These are phyloP conservation scores for Thielaviopsis euricoi DNA, from an alignment of 2,329 filamentous ascomycete species.

Conservation along the genomic window DNA sequence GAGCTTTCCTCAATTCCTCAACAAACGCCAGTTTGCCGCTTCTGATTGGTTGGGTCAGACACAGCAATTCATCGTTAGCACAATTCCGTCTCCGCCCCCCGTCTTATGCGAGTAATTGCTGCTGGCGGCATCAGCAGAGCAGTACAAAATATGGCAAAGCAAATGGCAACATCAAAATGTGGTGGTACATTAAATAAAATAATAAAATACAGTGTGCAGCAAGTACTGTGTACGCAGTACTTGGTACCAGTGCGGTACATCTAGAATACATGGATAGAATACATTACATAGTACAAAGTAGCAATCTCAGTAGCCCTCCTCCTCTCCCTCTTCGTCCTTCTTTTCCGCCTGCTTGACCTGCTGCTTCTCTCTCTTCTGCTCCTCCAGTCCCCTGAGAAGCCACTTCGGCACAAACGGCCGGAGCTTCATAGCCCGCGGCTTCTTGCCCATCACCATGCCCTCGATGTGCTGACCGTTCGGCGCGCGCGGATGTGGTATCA, in stretches of 20 bases:
- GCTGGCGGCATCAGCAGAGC: too few relatives aligned
- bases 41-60: background rate
- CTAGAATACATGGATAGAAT: too few relatives aligned
- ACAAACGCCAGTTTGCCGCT: background rate
- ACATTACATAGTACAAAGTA: background rate
- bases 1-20: background rate
- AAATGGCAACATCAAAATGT: too few relatives aligned
- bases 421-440: slow-evolving; percentile 29
- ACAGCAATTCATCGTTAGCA: background rate
- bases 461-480: slow-evolving; percentile 44
- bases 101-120: background rate
- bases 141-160: too few relatives aligned
- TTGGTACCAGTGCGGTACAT: too few relatives aligned
- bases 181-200: too few relatives aligned
- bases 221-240: too few relatives aligned
- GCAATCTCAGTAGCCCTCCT: background rate
- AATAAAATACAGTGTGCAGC: too few relatives aligned
- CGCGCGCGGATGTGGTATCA: slow-evolving; percentile 39
- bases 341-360: background rate
- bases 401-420: slow-evolving; percentile 78
- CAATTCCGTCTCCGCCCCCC: background rate
- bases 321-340: background rate
- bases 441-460: slow-evolving; percentile 36
- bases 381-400: slow-evolving; percentile 31
- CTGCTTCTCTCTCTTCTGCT: background rate